Evolutionary conservation across 176 grass and related monocot genomes (phyloP).

Genomic region (Tillandsia fasciculata): DNA sequence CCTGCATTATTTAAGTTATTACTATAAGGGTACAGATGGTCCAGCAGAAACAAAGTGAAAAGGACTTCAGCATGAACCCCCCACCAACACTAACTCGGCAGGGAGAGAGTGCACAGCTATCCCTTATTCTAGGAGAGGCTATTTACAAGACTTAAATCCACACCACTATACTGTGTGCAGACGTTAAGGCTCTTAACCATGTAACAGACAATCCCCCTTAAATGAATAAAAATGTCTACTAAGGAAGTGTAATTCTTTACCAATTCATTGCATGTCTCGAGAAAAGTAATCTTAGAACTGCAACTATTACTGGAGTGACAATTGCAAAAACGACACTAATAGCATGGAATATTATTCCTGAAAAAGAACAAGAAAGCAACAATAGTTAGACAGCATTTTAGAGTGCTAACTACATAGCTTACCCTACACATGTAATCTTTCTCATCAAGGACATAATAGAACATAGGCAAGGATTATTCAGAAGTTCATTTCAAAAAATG

Average conservation of each 20-base stretch:
- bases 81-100: too few species aligned
- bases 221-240: not conserved
- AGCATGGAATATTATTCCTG: slow-evolving; percentile 83
- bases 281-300: slow-evolving; percentile 72
- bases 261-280: slow-evolving; percentile 95
- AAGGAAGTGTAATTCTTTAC: slow-evolving; percentile 40
- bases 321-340: slow-evolving; percentile 70
- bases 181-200: not conserved
- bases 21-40: not conserved
- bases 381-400: not conserved
- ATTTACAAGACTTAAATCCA: not conserved
- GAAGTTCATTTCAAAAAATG: slow-evolving; percentile 12
- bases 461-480: slow-evolving; percentile 13
- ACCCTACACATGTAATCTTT: not conserved
- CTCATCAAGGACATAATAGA: not conserved
- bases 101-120: too few species aligned
- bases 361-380: slow-evolving; percentile 21
- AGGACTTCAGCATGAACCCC: too few species aligned
- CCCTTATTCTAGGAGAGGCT: not conserved
- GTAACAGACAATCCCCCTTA: slow-evolving; percentile 9
- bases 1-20: slow-evolving; percentile 31
- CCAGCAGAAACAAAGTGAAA: not conserved
- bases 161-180: too few species aligned
- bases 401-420: not conserved
- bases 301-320: slow-evolving; percentile 57